Evolutionary conservation across 2,329 filamentous ascomycete genomes (phyloP), one percentile per base, ranked within the genome.

Genomic region (Ambrosiella beaveri): DNA sequence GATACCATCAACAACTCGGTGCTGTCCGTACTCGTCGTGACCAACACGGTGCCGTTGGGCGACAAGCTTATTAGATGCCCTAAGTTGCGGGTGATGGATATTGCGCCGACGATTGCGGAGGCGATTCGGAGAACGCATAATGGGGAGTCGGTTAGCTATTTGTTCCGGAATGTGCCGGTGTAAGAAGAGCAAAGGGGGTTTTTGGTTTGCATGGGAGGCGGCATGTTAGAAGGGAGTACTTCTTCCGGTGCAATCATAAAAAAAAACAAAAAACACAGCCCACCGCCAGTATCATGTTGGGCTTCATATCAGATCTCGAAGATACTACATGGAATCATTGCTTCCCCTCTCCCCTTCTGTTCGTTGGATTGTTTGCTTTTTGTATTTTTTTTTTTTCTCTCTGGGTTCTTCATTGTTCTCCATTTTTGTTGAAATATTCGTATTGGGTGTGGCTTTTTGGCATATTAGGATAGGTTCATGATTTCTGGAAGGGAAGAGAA

Each of bases 51-150:
- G n/a, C 58, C 60, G 3, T 56, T 62, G 63, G 80, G 83, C 63
- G 86, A 88, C 68, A 91, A 94, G 76, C 84, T 85, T 68, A 81
- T 84, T 66, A 71, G 77, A 47, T 94, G 90, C 71, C 77, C 82
- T 59, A 85, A 86, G 70, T 80, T 96, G 62, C 84, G 89, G 71
- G 90, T 90, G 59, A 95, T 96, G 68, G 90, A 96, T 70, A 88
- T 96, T 65, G 88, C 85, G 65, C 85, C 87, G 47, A 95, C 89
- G 40, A 73, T 86, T 59, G 83, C 81, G n/a, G 83, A 78, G 71
- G 82, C 82, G 11, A 85, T 84, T 64, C 74, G 81, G 57, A 73
- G 82, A 65, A 86, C 83, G 17, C 83, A 84, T 69, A 85, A 85
- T 65, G 83, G 79, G 61, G 75, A 77, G 65, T 75, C 74, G 61